Conservation (phyloP, 2,329 filamentous ascomycete genomes). For the Neonectria magnoliae region DNA sequence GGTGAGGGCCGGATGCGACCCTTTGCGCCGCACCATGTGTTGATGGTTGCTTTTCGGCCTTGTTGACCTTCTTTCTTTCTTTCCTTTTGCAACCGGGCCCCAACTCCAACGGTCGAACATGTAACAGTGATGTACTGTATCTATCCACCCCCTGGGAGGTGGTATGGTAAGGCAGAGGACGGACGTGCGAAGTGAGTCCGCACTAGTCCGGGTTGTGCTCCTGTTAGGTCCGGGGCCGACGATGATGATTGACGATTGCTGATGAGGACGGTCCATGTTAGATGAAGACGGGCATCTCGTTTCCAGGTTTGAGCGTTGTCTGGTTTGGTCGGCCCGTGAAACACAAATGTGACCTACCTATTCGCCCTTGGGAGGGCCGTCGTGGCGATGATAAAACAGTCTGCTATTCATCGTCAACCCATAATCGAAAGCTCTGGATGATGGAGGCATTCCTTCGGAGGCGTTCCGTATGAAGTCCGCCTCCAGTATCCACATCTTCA, state of each 20-base stretch:
- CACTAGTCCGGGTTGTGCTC: background rate
- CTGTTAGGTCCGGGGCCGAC: slow-evolving; percentile 2
- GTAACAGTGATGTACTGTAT: too few relatives aligned
- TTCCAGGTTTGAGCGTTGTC: slow-evolving; percentile 4
- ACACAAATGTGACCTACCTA: background rate
- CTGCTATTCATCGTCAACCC: background rate
- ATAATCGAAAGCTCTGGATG: background rate
- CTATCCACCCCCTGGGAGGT: background rate
- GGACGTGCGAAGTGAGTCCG: too few relatives aligned
- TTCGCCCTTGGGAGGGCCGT: background rate
- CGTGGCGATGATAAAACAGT: background rate
- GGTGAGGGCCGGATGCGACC: slow-evolving; percentile 5
- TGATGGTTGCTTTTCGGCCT: slow-evolving; percentile 6
- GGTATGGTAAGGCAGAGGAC: background rate
- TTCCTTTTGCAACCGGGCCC: slow-evolving; percentile 9
- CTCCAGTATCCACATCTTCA: background rate
- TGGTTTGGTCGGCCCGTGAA: slow-evolving; percentile 1
- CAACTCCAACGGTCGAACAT: slow-evolving; percentile 5
- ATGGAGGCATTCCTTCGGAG: background rate
- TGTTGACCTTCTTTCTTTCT: background rate
- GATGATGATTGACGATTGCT: slow-evolving; percentile 1
- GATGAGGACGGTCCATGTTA: background rate
- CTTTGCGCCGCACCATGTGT: slow-evolving; percentile 18
- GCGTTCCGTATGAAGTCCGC: slow-evolving; percentile 6
- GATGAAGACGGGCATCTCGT: slow-evolving; percentile 5